These are phyloP conservation scores for Pseudohyphozyma bogoriensis DNA, from an alignment of 768 basidiomycete genomes.

Conservation along the genomic window DNA sequence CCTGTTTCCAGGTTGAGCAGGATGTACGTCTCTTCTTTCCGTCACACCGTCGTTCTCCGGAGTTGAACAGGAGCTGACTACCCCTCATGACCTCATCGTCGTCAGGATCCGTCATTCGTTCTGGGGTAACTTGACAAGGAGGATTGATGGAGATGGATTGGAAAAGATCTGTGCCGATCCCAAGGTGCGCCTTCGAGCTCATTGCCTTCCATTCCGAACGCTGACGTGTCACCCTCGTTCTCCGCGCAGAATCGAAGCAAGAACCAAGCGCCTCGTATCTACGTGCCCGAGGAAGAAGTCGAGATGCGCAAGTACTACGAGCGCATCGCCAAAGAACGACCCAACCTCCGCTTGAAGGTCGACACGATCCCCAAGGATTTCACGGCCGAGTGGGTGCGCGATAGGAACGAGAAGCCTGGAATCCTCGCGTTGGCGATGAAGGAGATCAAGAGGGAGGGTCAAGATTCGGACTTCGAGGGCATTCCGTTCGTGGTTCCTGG, in stretches of 20 bases:
- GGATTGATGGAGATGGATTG: constrained; percentile 92
- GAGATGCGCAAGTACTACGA: constrained; percentile 92
- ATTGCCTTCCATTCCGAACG: background rate
- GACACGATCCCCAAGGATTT: constrained; percentile 76
- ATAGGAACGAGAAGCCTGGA: constrained; percentile 86
- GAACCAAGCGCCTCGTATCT: constrained; percentile 81
- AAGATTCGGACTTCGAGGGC: constrained; percentile 66
- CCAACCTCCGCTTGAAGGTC: constrained; percentile 87
- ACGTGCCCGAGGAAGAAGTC: constrained; percentile 85
- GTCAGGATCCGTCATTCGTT: constrained; percentile 56
- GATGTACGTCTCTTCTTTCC: constrained; percentile 59
- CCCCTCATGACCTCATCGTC: background rate
- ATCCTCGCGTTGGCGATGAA: constrained; percentile 93
- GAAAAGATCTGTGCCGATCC: constrained; percentile 97
- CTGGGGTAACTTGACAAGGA: constrained; percentile 92
- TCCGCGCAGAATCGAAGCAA: constrained; percentile 61
- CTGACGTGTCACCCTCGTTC: background rate
- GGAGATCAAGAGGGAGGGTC: constrained; percentile 65
- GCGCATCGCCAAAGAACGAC: constrained; percentile 77
- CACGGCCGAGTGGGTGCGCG: constrained; percentile 79
- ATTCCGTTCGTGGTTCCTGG: constrained; percentile 97
- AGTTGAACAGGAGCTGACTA: background rate
- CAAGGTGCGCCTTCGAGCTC: constrained; percentile 42
- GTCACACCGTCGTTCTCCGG: background rate
- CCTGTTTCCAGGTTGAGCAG: constrained; percentile 91